Evolutionary conservation across 2,329 filamentous ascomycete genomes (phyloP).

Genomic region (Celoporthe dispersa): DNA sequence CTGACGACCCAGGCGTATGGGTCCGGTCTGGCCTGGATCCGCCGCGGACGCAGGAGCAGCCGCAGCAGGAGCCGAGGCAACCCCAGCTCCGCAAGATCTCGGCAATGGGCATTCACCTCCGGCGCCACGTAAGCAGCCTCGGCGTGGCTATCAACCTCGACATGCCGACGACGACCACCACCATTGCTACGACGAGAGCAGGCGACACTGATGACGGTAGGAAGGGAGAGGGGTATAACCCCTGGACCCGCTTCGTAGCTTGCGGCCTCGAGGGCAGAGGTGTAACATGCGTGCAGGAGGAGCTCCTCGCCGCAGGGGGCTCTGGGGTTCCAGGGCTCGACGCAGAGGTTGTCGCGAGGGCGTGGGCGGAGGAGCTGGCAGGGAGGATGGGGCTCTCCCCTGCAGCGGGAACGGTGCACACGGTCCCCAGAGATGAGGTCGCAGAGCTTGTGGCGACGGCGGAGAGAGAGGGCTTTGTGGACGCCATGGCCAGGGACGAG

Average conservation of each 20-base stretch:
- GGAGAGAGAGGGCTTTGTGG: constrained; percentile 18
- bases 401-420: constrained; percentile 11
- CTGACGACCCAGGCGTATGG: constrained; percentile 87
- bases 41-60: constrained; percentile 5
- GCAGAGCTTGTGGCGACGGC: constrained; percentile 19
- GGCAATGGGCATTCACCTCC: constrained; percentile 88
- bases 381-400: constrained; percentile 20
- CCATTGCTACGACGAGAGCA: constrained; percentile 49
- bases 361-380: constrained; percentile 30
- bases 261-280: constrained; percentile 83
- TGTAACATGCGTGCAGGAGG: constrained; percentile 72
- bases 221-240: constrained; percentile 59
- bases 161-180: constrained; percentile 52
- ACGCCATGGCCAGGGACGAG: constrained; percentile 19
- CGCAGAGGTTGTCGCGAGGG: constrained; percentile 25
- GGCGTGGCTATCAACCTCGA: constrained; percentile 82
- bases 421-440: constrained; percentile 16
- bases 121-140: constrained; percentile 81
- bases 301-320: constrained; percentile 42
- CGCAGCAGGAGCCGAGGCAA: no score
- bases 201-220: constrained; percentile 40
- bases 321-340: constrained; percentile 19
- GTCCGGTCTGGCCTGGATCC: constrained; percentile 43
- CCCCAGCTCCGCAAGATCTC: constrained; percentile 77
- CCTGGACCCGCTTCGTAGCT: constrained; percentile 77